phyloP scores from a whole-genome alignment of 306 rosid species.

The Castanea sativa region DNA sequence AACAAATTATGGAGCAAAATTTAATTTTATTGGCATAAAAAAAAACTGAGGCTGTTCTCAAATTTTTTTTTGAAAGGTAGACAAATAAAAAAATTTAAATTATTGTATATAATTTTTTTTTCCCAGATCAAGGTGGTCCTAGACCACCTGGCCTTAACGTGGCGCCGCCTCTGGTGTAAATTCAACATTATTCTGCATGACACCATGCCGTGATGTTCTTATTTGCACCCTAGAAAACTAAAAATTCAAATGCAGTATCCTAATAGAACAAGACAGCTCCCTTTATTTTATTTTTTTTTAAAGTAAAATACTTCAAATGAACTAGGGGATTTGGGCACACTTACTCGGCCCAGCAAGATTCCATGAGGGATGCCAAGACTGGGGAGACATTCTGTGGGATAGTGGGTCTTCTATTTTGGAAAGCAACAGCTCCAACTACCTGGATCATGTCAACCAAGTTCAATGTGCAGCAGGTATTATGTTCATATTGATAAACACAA shows the following conservation, averaged over 20 bases:
- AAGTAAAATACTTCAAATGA: background rate
- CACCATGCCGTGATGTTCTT: background rate
- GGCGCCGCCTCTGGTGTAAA: too few relatives aligned
- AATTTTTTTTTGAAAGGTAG: too few relatives aligned
- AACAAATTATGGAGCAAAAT: too few relatives aligned
- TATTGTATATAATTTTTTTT: too few relatives aligned
- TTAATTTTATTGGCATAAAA: too few relatives aligned
- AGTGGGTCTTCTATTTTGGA: slow-evolving; percentile 81
- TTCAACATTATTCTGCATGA: background rate
- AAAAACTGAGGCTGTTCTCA: too few relatives aligned
- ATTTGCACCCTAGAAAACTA: background rate
- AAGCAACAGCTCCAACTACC: slow-evolving; percentile 99
- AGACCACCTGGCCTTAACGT: too few relatives aligned
- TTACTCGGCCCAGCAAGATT: slow-evolving; percentile 97
- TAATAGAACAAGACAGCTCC: background rate
- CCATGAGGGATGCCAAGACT: slow-evolving; percentile 73
- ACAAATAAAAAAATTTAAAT: too few relatives aligned
- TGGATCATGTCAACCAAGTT: slow-evolving; percentile 21
- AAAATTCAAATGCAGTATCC: background rate
- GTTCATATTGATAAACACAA: background rate
- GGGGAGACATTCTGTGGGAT: slow-evolving; percentile 79
- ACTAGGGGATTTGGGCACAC: slow-evolving; percentile 15
- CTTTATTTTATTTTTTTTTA: background rate
- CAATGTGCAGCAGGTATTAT: background rate
- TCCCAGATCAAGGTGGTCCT: too few relatives aligned